Percentiles rank a stretch among this genome's conserved stretches.
Conservation (phyloP, 208 protist genomes). For the Blastocrithidia nonstop region DNA sequence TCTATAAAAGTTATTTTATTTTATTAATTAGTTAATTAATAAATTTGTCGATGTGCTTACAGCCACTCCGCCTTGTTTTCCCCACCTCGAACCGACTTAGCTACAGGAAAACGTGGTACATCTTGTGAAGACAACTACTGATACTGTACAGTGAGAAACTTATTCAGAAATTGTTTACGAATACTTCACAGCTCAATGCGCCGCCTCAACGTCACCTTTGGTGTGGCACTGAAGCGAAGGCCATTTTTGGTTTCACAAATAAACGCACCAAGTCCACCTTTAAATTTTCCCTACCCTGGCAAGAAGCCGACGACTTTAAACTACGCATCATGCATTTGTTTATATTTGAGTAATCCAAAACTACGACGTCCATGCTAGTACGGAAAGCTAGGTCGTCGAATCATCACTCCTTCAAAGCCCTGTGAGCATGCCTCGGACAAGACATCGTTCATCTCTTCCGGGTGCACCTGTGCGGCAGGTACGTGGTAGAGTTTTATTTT, state of each 20-base stretch:
- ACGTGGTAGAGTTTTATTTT: conserved; percentile 62
- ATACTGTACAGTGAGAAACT: conserved; percentile 79
- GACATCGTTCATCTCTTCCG: conserved; percentile 68
- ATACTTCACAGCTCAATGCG: conserved; percentile 45
- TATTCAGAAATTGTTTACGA: conserved; percentile 39
- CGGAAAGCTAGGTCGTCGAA: conserved; percentile 63
- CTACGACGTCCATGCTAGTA: conserved; percentile 84
- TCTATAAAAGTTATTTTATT: neutral
- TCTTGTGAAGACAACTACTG: conserved; percentile 73
- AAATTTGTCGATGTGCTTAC: conserved; percentile 7
- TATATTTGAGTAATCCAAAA: conserved; percentile 83
- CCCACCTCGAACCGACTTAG: conserved; percentile 59
- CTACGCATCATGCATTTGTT: conserved; percentile 83
- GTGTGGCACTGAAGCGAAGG: conserved; percentile 53
- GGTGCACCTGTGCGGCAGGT: conserved; percentile 48
- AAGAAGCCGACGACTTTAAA: conserved; percentile 76
- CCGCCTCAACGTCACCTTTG: conserved; percentile 38
- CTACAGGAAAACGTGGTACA: conserved; percentile 79
- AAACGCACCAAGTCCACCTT: conserved; percentile 69
- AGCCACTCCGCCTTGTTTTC: conserved; percentile 50
- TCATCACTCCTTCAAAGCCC: conserved; percentile 83
- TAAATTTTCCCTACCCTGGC: conserved; percentile 73
- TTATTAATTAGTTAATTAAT: neutral
- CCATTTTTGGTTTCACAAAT: conserved; percentile 72
- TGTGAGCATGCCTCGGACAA: conserved; percentile 68